Percentiles rank a stretch among this genome's conserved stretches.
Evolutionary conservation across 257 asterid species (phyloP).

Genomic region (Nicotiana tomentosiformis): DNA sequence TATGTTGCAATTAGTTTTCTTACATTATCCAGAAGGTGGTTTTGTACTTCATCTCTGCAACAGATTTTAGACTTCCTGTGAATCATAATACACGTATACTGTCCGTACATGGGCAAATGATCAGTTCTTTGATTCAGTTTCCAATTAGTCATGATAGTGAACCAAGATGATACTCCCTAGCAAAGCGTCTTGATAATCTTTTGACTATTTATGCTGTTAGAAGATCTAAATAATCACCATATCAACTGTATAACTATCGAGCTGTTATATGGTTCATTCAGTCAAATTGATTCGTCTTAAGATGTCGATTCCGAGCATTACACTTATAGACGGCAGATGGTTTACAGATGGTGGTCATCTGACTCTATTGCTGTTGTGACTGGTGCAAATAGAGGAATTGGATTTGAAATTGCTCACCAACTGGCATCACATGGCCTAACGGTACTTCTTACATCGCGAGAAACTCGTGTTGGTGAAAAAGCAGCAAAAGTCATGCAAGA

Average conservation of each 20-base stretch:
- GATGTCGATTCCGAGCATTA: neutral
- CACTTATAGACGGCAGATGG: neutral
- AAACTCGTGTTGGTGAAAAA: slow-evolving; percentile 52
- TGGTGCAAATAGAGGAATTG: slow-evolving; percentile 92
- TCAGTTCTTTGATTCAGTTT: neutral
- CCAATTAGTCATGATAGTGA: neutral
- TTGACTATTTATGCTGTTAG: neutral
- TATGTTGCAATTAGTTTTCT: neutral
- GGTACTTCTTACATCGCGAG: slow-evolving; percentile 77
- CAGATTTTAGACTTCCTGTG: neutral
- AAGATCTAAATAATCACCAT: neutral
- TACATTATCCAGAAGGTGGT: neutral
- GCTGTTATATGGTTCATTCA: neutral
- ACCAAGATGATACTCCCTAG: neutral
- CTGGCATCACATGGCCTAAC: slow-evolving; percentile 67
- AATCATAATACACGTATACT: neutral
- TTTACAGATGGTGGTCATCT: slow-evolving; percentile 83
- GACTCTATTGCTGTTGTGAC: slow-evolving; percentile 82
- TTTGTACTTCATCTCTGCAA: neutral
- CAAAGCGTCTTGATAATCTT: neutral
- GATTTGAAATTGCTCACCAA: slow-evolving; percentile 78
- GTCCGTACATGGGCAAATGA: neutral
- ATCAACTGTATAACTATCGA: neutral
- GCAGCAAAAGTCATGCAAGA: slow-evolving; percentile 55
- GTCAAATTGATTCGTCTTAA: neutral